Base-by-base conservation (phyloP, 2,329 filamentous ascomycete genomes). In the Beauveria bassiana region DNA sequence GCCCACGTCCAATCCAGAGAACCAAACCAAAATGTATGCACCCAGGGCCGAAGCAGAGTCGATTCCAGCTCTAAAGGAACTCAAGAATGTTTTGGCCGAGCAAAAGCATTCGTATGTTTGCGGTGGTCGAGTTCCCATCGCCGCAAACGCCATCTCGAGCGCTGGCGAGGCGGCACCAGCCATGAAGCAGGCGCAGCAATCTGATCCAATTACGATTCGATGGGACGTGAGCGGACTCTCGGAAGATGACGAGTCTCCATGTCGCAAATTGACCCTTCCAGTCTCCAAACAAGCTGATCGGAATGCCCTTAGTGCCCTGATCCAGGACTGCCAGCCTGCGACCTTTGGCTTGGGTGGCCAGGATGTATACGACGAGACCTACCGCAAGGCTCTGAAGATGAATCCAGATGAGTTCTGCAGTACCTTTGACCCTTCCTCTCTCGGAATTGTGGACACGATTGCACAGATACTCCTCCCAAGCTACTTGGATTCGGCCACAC, bases 321-420 rank as follows among this genome's bases (percentile, higher is more conserved):
- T 57, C 12, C 43, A 24, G 26, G 18, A 46, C 14, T 46, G 42
- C 61, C 62, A 67, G 46, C 79, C 79, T 0, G 83, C 81, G 0
- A 79, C 75, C 1, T 84, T 84, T 65, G 81, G 81, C 0, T 64
- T 66, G 6, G 72, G 72, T 0, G 72, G 73, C 2, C 40, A 80
- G 62, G 75, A 83, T 61, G 73, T 85, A 0, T 68, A 78, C 2
- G 81, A 86, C 62, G 77, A 81, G 60, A 68, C 69, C 0, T 84
- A 85, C 62, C 77, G 83, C 20, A 81, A 79, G 62, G 83, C 82
- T 0, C 68, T 70, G 1, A 80, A 83, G 66, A 66, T 86, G n/a
- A 77, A 83, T n/a, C 62, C 68, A 0, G 55, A 70, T 0, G 64
- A 69, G 0, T 86, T 86, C 57, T 75, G 70, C 0, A 78, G 74